Base-by-base conservation (phyloP, 306 rosid species). In the Rubus idaeus region DNA sequence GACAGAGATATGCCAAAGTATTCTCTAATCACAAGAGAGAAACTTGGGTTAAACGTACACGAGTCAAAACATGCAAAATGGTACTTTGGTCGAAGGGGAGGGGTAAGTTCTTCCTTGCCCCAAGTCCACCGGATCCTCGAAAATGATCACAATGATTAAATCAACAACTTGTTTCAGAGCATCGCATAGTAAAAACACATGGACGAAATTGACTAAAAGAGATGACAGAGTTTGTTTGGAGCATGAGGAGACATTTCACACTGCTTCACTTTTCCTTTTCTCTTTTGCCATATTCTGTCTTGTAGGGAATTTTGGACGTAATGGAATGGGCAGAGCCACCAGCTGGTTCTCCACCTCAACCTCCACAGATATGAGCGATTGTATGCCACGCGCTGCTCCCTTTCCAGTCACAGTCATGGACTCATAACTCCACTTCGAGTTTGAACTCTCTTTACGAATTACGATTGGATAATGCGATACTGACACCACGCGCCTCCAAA, bases 401-500 rank as follows among this genome's bases (percentile, higher is more conserved):
- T n/a, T 39, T 44, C 57, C 77, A 44, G 64, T 74, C 57, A 16
- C 10, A 5, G 17, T 26, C 69, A 26, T 16, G 26, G n/a, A 30
- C 35, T 30, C 35, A 30, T 30, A 45, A 58, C 68, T 58, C 68
- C 77, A 74, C 69, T 16, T 2, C 35, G 1, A 30, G 35, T 30
- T 44, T 26, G 41, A 73, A 13, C 68, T 17, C 12, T 44, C 4
- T 6, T 44, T 14, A 46, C 68, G 44, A 30, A 6, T 62, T 62
- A 30, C 7, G 11, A 58, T 60, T 58, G 57, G 1, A 1, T n/a
- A 37, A 40, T 7, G 11, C 23, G 45, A 37, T 9, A n/a, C 37
- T 20, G 44, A 37, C 68, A 62, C 74, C 60, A 70, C 74, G 74
- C 74, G 74, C 74, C 74, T 47, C 74, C 23, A 26, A 16, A 16